These are phyloP conservation scores for Cyclocybe aegerita DNA, from an alignment of 768 basidiomycete species.

Conservation along the genomic window DNA sequence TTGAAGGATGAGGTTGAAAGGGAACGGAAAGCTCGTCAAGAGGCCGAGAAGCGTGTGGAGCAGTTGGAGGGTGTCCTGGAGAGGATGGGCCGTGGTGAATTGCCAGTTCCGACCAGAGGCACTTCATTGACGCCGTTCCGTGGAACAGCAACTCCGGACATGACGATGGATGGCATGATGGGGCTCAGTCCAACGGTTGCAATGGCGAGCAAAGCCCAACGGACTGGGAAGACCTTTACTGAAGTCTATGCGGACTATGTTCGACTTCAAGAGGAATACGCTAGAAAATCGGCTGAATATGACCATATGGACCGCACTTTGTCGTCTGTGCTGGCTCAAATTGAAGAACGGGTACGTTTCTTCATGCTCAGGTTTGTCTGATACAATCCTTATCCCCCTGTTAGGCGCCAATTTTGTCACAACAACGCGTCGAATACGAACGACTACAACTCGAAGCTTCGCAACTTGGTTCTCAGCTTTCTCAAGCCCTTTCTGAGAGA, in stretches of 20 bases:
- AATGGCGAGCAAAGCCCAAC: conserved; percentile 79
- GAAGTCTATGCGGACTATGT: conserved; percentile 93
- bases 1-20: conserved; percentile 71
- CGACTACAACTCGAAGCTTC: conserved; percentile 77
- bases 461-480: conserved; percentile 78
- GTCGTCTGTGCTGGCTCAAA: conserved; percentile 78
- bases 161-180: conserved; percentile 55
- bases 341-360: conserved; percentile 78
- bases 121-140: conserved; percentile 50
- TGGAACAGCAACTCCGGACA: conserved; percentile 37
- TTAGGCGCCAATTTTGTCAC: conserved; percentile 86
- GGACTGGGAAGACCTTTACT: conserved; percentile 86
- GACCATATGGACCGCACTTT: conserved; percentile 83
- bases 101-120: conserved; percentile 53
- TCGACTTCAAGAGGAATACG: conserved; percentile 78
- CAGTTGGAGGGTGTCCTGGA: conserved; percentile 75
- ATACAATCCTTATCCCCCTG: neutral
- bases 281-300: conserved; percentile 77
- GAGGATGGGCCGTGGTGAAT: conserved; percentile 69
- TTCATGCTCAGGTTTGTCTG: neutral
- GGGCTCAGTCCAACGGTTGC: conserved; percentile 86
- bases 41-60: conserved; percentile 68
- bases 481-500: conserved; percentile 72
- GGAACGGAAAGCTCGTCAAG: conserved; percentile 68
- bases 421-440: conserved; percentile 89